Base-by-base conservation (phyloP, 2,329 filamentous ascomycete species). In the Ceratocystis alfenasii region DNA sequence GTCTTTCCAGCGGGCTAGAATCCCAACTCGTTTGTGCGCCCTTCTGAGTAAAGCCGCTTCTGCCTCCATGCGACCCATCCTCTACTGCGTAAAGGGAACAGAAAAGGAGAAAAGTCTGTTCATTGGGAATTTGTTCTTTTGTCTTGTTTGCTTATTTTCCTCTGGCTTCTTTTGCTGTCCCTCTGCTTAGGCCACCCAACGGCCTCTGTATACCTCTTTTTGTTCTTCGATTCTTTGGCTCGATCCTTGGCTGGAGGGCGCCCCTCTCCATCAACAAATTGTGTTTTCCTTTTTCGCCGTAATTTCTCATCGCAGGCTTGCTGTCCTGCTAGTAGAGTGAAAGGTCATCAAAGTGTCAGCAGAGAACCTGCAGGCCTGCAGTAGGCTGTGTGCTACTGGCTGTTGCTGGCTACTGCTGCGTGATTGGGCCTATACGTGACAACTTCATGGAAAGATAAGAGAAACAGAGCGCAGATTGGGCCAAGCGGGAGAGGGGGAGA, bases 401-500 rank as follows among this genome's bases (percentile, higher is more conserved):
- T 20, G 45, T 17, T 20, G 45, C 45, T 48, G 45, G 15, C 20
- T 57, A 30, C 3, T 57, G 28, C 17, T 57, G 53, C 20, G 55
- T 36, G 28, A 30, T 59, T 20, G 17, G 8, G 28, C 30, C 28
- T 59, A 36, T 59, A 36, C 17, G 17, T 36, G 28, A 59, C 17
- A 36, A n/a, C 17, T n/a, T 8, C 28, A 59, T 59, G 17, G 55
- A 59, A 30, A 59, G 55, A 59, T 59, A 59, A n/a, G 28, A 36
- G 33, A 30, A 59, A 15, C 55, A 59, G 55, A 59, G 55, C 55
- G 7, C 46, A 15, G 17, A 22, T 57, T 64, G 22, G 10, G 28
- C 63, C 30, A 57, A 55, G 46, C 22, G 30, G 46, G 20, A 53
- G 53, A 55, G 30, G 46, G 28, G 63, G 46, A 28, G 28, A 53